Base-by-base conservation (phyloP, 352 stramenopile species). In the Globisporangium recalcitrans region DNA sequence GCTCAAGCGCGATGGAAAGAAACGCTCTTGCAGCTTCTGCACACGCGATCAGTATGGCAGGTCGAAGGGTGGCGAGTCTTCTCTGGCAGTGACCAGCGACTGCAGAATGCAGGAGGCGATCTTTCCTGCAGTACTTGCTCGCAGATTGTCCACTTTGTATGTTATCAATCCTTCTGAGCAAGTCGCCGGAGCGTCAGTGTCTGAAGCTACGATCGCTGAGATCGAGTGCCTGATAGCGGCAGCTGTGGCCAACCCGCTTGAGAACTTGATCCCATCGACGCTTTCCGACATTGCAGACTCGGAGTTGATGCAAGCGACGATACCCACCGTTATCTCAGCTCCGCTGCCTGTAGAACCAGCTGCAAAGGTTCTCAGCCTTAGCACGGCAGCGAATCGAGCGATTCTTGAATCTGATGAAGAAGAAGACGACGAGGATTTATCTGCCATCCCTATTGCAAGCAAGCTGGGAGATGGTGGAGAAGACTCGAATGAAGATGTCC, bases 201-300 rank as follows among this genome's bases (percentile, higher is more conserved):
- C 67, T 14, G 42, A 54, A 11, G 59, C 60, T 26, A 68, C 83
- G 9, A 31, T 79, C 13, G 36, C 46, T 32, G 74, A 83, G 13
- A 80, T 86, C 4, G 44, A 70, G 46, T 24, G 34, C 16, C 19
- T 64, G 14, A 65, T 77, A 29, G 31, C 36, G 24, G 44, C 44
- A 21, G 56, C 58, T 9, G 53, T 57, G 38, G 49, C 13, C 0
- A 65, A 56, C 9, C 7, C 16, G 0, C 24, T 11, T 13, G 42
- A 55, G 29, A 31, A 61, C 14, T 21, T 49, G 1, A 58, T 84
- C 19, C 62, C 63, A 1, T 58, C 62, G 3, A 80, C 69, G 4
- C 24, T 87, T 11, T 88, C 87, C 62, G 79, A 87, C 62, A 68
- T 77, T 21, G 77, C 73, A 0, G 77, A 88, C 61, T 78, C 67